A percentile compares a stretch with the other conserved stretches of the same genome.
phyloP scores from a whole-genome alignment of 1,284 basidiomycete species.

The Schizophyllum amplum region DNA sequence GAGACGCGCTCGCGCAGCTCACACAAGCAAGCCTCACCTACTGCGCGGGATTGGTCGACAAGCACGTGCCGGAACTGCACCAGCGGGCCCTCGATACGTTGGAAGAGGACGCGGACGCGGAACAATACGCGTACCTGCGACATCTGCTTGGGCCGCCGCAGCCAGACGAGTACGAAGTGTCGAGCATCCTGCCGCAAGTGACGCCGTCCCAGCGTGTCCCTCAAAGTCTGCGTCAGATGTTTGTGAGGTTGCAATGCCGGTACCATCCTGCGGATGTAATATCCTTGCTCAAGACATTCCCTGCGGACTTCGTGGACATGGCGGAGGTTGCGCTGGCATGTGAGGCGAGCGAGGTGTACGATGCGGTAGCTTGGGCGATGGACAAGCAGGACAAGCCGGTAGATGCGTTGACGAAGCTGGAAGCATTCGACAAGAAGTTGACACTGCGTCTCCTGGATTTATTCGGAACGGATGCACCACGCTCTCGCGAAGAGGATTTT shows the following conservation, averaged over 20 bases:
- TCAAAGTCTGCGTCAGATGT: conserved; percentile 45
- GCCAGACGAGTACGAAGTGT: conserved; percentile 35
- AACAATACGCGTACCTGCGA: conserved; percentile 74
- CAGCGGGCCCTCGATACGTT: conserved; percentile 43
- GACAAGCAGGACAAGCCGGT: conserved; percentile 58
- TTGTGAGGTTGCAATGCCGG: conserved; percentile 67
- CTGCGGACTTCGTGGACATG: conserved; percentile 52
- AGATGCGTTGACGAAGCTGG: conserved; percentile 62
- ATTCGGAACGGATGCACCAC: conserved; percentile 15
- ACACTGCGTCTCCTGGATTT: conserved; percentile 45
- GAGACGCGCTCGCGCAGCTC: conserved; percentile 55
- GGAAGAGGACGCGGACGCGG: conserved; percentile 34
- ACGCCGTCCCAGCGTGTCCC: conserved; percentile 38
- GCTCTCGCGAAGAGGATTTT: conserved; percentile 20
- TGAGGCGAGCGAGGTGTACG: conserved; percentile 58
- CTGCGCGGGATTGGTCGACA: conserved; percentile 74
- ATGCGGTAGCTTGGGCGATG: conserved; percentile 80
- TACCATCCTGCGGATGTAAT: conserved; percentile 66
- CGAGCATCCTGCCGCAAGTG: conserved; percentile 13
- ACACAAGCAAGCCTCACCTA: conserved; percentile 53
- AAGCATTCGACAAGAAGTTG: conserved; percentile 49
- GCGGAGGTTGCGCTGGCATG: conserved; percentile 52
- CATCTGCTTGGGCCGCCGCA: conserved; percentile 61
- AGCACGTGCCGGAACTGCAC: conserved; percentile 59
- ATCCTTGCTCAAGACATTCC: conserved; percentile 54